Evolutionary conservation across 345 rosid genomes (phyloP).

Genomic region (Ceriops tagal): DNA sequence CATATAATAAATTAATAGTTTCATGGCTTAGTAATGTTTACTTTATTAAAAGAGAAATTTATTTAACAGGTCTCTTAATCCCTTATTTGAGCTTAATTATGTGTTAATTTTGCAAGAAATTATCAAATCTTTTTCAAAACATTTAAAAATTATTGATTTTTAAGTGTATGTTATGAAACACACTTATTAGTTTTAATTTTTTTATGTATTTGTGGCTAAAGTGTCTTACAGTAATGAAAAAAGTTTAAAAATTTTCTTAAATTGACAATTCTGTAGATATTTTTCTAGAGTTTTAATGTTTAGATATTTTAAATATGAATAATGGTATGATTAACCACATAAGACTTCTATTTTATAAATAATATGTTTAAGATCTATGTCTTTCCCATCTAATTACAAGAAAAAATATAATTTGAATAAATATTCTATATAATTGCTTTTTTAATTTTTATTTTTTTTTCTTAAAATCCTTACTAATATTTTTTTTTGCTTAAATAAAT

Average conservation of each 20-base stretch:
- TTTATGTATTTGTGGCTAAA: background rate
- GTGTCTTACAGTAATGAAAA: background rate
- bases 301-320: constrained; percentile 67
- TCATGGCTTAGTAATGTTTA: background rate
- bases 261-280: background rate
- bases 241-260: constrained; percentile 12
- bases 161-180: constrained; percentile 53
- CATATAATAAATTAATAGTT: background rate
- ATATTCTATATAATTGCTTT: no score
- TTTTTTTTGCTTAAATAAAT: no score
- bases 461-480: no score
- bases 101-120: constrained; percentile 53
- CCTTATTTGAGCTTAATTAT: background rate
- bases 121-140: constrained; percentile 64
- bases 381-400: background rate
- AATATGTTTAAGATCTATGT: background rate
- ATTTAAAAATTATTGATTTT: constrained; percentile 81
- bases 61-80: background rate
- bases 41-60: background rate
- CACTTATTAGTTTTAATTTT: background rate
- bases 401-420: no score
- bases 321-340: constrained; percentile 97
- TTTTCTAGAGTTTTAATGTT: constrained; percentile 65
- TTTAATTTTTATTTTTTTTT: no score
- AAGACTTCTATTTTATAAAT: constrained; percentile 81